These are phyloP conservation scores for Yamadazyma paraphyllophila DNA, from an alignment of 805 yeast genomes.

Conservation along the genomic window DNA sequence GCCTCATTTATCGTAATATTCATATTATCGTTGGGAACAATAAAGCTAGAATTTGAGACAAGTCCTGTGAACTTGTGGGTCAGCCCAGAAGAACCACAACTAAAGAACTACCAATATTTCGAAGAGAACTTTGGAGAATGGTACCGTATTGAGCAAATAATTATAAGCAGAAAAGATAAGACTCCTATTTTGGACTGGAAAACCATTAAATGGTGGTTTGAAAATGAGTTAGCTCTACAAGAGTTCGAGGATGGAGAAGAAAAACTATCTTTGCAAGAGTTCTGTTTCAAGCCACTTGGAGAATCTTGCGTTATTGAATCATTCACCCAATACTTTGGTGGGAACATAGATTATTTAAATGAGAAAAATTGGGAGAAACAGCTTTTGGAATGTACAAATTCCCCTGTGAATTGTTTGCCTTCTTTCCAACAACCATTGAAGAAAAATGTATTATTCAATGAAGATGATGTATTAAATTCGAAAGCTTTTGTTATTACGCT, in stretches of 20 bases:
- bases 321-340: constrained; percentile 82
- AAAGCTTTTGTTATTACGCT: constrained; percentile 77
- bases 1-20: constrained; percentile 32
- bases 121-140: constrained; percentile 89
- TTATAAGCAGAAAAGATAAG: constrained; percentile 58
- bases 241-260: constrained; percentile 24
- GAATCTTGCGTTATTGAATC: constrained; percentile 83
- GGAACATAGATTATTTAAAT: constrained; percentile 49
- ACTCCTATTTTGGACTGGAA: constrained; percentile 65
- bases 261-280: constrained; percentile 47
- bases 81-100: constrained; percentile 69
- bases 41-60: constrained; percentile 59
- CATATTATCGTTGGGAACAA: constrained; percentile 51
- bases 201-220: constrained; percentile 83
- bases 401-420: constrained; percentile 90
- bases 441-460: constrained; percentile 61
- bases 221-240: constrained; percentile 57
- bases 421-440: constrained; percentile 87
- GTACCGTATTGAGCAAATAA: constrained; percentile 82
- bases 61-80: constrained; percentile 91
- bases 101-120: constrained; percentile 61
- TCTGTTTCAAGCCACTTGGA: constrained; percentile 82
- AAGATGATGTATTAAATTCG: constrained; percentile 51
- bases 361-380: constrained; percentile 55
- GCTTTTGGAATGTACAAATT: constrained; percentile 59